These are phyloP conservation scores for Arbutus unedo DNA, from an alignment of 148 eudicot genomes.

Conservation along the genomic window DNA sequence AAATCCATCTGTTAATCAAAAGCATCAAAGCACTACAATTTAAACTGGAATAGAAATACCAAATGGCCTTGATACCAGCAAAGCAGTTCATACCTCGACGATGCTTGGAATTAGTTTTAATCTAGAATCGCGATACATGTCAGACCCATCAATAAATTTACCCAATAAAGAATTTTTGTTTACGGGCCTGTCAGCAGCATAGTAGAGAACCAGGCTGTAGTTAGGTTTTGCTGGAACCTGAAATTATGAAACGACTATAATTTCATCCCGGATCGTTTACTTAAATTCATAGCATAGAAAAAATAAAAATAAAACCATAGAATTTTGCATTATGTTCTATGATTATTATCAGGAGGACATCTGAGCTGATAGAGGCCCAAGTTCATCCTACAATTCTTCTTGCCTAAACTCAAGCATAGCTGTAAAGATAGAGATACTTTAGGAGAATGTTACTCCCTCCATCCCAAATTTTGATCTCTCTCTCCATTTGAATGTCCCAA, in stretches of 20 bases:
- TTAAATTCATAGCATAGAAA: neutral
- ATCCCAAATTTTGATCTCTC: neutral
- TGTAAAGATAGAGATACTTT: neutral
- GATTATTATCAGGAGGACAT: neutral
- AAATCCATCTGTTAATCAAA: constrained; percentile 18
- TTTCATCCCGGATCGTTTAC: neutral
- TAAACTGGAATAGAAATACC: neutral
- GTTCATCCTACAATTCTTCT: neutral
- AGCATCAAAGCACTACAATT: constrained; percentile 2
- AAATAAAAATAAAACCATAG: neutral
- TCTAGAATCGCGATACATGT: constrained; percentile 83
- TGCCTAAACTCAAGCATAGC: neutral
- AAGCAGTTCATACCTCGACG: constrained; percentile 55
- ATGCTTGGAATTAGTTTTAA: constrained; percentile 97
- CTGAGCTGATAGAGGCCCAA: neutral
- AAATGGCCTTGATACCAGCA: neutral
- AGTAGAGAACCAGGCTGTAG: constrained; percentile 92
- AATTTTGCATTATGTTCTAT: neutral
- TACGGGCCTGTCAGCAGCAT: constrained; percentile 87
- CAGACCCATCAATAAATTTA: constrained; percentile 77
- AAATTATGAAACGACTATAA: constrained; percentile 24
- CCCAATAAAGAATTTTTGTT: constrained; percentile 66
- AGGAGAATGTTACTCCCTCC: neutral
- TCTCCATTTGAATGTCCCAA: neutral
- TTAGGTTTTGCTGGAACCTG: constrained; percentile 97